phyloP scores from a whole-genome alignment of 495 filamentous ascomycete genomes.

The Lasiosphaeriaceae sp. region DNA sequence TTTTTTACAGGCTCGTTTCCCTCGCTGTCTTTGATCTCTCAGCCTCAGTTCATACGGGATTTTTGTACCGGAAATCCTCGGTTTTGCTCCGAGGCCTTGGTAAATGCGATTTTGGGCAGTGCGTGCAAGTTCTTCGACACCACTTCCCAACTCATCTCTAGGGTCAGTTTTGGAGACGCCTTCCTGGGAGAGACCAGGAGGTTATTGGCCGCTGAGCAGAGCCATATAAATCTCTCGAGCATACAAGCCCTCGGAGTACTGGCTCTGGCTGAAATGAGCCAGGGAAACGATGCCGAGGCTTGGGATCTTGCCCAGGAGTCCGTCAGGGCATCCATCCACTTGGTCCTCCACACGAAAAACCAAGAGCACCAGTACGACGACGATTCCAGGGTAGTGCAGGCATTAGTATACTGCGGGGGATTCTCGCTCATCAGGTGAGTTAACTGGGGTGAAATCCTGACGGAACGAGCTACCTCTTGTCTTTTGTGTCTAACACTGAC shows the following conservation, averaged over 20 bases:
- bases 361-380: background rate
- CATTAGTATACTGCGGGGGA: constrained; percentile 23
- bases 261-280: constrained; percentile 21
- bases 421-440: constrained; percentile 25
- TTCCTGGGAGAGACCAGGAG: constrained; percentile 25
- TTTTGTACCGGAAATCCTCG: constrained; percentile 18
- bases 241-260: constrained; percentile 25
- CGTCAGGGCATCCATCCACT: constrained; percentile 19
- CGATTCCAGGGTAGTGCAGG: constrained; percentile 16
- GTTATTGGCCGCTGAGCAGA: constrained; percentile 13
- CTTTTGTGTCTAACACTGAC: too few relatives aligned
- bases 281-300: constrained; percentile 24
- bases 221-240: constrained; percentile 17
- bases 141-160: constrained; percentile 18
- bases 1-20: constrained; percentile 20
- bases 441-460: background rate
- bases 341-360: constrained; percentile 14
- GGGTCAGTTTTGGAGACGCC: constrained; percentile 24
- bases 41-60: constrained; percentile 18
- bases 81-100: constrained; percentile 24
- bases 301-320: constrained; percentile 19
- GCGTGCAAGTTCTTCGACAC: constrained; percentile 16
- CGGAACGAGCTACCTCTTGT: too few relatives aligned
- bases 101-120: constrained; percentile 24
- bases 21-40: constrained; percentile 13